phyloP scores from a whole-genome alignment of 108 stramenopile species.

The Fistulifera solaris region DNA sequence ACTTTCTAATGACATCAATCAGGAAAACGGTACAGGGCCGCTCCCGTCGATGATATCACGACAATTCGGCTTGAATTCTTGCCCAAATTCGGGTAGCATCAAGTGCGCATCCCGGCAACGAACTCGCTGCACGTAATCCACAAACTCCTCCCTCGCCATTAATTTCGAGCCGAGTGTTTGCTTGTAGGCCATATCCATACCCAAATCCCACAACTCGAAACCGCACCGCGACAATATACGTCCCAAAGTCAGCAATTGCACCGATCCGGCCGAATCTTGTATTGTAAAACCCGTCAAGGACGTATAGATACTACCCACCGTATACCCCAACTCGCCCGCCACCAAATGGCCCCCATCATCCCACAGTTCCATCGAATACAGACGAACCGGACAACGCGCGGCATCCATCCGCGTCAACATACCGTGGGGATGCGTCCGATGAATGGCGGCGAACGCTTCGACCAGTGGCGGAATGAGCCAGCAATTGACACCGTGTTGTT shows the following conservation, averaged over 20 bases:
- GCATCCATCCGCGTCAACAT: neutral
- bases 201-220: constrained; percentile 75
- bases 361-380: constrained; percentile 80
- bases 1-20: too few species aligned
- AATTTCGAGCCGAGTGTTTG: constrained; percentile 37
- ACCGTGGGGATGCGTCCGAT: constrained; percentile 18
- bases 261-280: constrained; percentile 65
- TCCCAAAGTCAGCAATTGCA: constrained; percentile 65
- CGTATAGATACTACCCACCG: constrained; percentile 72
- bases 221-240: constrained; percentile 33
- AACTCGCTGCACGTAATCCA: constrained; percentile 31
- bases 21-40: too few species aligned
- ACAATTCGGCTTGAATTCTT: too few species aligned
- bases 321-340: constrained; percentile 80
- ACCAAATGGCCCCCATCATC: constrained; percentile 40
- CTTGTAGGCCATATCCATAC: constrained; percentile 79
- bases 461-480: constrained; percentile 79
- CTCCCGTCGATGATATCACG: too few species aligned
- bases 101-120: constrained; percentile 15
- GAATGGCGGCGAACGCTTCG: constrained; percentile 39
- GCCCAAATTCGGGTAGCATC: constrained; percentile 1
- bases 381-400: constrained; percentile 29
- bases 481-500: constrained; percentile 62
- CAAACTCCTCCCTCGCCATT: constrained; percentile 53
- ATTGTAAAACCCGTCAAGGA: constrained; percentile 71